Conservation (phyloP, 2,329 filamentous ascomycete genomes). For the Niveomyces coronatus region DNA sequence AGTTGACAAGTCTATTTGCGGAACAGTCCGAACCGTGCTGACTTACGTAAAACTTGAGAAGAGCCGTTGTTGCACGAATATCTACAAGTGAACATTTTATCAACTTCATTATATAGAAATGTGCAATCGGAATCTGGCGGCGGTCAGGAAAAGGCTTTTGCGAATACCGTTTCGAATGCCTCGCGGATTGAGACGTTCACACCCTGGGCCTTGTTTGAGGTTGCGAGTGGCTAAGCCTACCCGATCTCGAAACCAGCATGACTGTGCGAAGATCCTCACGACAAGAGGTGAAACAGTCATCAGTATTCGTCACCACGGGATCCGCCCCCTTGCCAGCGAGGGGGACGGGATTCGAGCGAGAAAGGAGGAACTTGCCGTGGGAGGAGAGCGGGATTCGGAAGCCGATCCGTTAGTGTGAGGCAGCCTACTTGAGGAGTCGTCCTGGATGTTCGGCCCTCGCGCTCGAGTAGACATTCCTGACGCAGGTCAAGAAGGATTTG, state of each 20-base stretch:
- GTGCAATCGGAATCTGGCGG: not conserved
- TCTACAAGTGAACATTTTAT: no score
- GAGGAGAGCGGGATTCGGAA: constrained; percentile 7
- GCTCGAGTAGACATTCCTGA: no score
- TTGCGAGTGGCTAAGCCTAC: constrained; percentile 5
- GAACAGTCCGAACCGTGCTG: no score
- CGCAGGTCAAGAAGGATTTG: no score
- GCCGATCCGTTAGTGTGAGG: constrained; percentile 5
- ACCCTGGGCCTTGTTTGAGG: not conserved
- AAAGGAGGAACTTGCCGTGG: constrained; percentile 3
- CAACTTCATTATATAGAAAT: no score
- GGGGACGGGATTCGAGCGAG: not conserved
- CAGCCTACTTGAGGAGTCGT: not conserved
- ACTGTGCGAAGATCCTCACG: not conserved
- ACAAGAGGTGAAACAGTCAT: not conserved
- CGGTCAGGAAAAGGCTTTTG: not conserved
- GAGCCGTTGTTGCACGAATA: no score
- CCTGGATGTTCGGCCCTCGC: constrained; percentile 3
- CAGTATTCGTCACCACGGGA: constrained; percentile 1
- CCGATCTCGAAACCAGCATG: not conserved
- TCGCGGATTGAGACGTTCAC: not conserved
- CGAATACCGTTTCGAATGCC: constrained; percentile 3
- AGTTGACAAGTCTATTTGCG: no score
- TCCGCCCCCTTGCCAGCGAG: not conserved
- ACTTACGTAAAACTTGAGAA: no score